Percentiles rank a stretch among this genome's conserved stretches.
phyloP scores from a whole-genome alignment of 495 filamentous ascomycete genomes.

The Penicillium egyptiacum region DNA sequence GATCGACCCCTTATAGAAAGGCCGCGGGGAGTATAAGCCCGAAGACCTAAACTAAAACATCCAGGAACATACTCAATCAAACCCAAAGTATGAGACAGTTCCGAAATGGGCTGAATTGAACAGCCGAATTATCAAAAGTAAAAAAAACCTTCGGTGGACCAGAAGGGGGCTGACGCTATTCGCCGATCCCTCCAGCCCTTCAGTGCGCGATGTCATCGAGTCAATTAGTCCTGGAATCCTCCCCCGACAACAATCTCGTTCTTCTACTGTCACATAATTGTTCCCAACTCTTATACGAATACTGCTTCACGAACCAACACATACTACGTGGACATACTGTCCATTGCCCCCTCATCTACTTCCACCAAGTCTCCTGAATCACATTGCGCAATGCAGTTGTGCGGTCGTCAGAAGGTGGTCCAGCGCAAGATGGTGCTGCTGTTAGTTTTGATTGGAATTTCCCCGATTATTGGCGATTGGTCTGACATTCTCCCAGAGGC shows the following conservation, averaged over 20 bases:
- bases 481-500: conserved; percentile 58
- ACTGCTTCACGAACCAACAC: background rate
- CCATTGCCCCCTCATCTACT: background rate
- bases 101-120: background rate
- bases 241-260: conserved; percentile 20
- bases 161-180: conserved; percentile 39
- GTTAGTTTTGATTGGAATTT: conserved; percentile 55
- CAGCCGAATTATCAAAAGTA: background rate
- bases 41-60: background rate
- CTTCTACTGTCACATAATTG: conserved; percentile 7
- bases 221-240: conserved; percentile 35
- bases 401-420: conserved; percentile 72
- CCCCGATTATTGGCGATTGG: background rate
- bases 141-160: conserved; percentile 16
- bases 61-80: background rate
- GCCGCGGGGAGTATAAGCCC: background rate
- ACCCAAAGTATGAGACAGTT: background rate
- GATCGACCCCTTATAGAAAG: background rate
- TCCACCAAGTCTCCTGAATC: conserved; percentile 1
- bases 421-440: conserved; percentile 97
- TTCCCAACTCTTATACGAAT: background rate
- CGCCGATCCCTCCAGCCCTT: conserved; percentile 39
- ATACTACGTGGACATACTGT: background rate
- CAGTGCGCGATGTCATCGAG: conserved; percentile 46
- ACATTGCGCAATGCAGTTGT: conserved; percentile 44